These are phyloP conservation scores for Mycotypha africana DNA, from an alignment of 371 early-diverging fungal species.

Conservation along the genomic window DNA sequence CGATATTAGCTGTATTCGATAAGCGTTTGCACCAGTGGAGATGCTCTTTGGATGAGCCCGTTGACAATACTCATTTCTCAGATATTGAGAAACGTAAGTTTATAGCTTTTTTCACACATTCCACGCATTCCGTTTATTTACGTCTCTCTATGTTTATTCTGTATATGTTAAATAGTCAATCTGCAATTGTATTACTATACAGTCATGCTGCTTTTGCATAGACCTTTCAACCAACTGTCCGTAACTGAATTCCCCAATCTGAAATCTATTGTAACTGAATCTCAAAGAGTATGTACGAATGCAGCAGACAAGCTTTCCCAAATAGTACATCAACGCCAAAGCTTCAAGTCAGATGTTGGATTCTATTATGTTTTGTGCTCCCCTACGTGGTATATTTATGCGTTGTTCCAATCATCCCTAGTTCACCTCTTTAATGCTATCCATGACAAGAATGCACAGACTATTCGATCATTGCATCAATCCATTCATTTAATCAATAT, in stretches of 20 bases:
- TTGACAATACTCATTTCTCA: slow-evolving; percentile 14
- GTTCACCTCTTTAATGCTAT: slow-evolving; percentile 27
- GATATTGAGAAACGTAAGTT: slow-evolving; percentile 33
- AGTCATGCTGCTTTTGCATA: slow-evolving; percentile 45
- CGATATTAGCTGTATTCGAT: slow-evolving; percentile 38
- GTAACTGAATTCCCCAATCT: slow-evolving; percentile 1
- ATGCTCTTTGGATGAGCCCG: slow-evolving; percentile 15
- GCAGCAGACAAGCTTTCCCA: slow-evolving; percentile 25
- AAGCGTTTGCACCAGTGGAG: slow-evolving; percentile 38
- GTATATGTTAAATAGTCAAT: slow-evolving; percentile 18
- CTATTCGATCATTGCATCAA: slow-evolving; percentile 10
- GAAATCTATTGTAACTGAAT: slow-evolving; percentile 18
- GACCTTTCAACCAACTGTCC: slow-evolving; percentile 42
- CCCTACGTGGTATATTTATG: slow-evolving; percentile 43
- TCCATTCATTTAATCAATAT: slow-evolving; percentile 23
- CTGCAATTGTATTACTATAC: slow-evolving; percentile 51
- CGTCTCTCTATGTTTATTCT: too few species aligned
- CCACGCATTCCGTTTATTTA: slow-evolving; percentile 2
- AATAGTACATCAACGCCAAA: slow-evolving; percentile 21
- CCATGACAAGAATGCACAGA: slow-evolving; percentile 16
- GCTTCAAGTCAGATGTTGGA: slow-evolving; percentile 16
- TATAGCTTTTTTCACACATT: slow-evolving; percentile 3
- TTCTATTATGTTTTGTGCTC: slow-evolving; percentile 25
- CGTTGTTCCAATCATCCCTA: slow-evolving; percentile 40
- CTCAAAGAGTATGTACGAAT: slow-evolving; percentile 24